These are phyloP conservation scores for Alternaria sp. DNA, from an alignment of 2,329 filamentous ascomycete species.

Conservation along the genomic window DNA sequence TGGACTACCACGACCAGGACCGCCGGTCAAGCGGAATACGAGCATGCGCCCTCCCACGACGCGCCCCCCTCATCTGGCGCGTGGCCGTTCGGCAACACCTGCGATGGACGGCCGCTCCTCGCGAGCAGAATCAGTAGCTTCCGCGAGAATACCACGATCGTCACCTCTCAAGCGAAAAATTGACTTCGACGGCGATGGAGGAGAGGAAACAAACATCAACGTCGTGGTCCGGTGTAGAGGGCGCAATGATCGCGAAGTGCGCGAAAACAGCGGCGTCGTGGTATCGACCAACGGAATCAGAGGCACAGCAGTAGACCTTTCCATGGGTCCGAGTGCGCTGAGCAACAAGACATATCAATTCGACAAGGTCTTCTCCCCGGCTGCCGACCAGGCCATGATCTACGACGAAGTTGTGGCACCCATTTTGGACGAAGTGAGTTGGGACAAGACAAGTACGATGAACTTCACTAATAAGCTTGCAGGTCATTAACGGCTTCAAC, in stretches of 20 bases:
- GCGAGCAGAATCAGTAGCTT: conserved; percentile 72
- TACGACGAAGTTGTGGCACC: conserved; percentile 96
- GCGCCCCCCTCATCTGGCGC: conserved; percentile 58
- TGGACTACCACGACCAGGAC: conserved; percentile 61
- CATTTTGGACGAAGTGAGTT: conserved; percentile 83
- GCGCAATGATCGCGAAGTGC: conserved; percentile 88
- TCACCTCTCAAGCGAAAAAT: conserved; percentile 79
- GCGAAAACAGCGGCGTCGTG: conserved; percentile 94
- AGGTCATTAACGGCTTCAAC: conserved; percentile 95
- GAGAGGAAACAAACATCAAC: conserved; percentile 94
- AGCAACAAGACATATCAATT: conserved; percentile 98
- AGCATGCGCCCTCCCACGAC: conserved; percentile 64
- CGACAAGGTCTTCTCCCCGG: conserved; percentile 95
- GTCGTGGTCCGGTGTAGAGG: conserved; percentile 95
- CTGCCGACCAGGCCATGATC: conserved; percentile 90
- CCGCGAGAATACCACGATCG: conserved; percentile 49
- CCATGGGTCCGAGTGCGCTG: conserved; percentile 89
- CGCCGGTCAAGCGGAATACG: conserved; percentile 59
- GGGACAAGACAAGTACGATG: neutral
- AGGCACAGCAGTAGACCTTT: conserved; percentile 82
- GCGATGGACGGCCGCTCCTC: conserved; percentile 65
- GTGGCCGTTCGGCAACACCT: conserved; percentile 61
- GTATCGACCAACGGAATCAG: conserved; percentile 88
- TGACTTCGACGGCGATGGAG: conserved; percentile 75
- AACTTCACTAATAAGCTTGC: too few relatives aligned